Base-by-base conservation (phyloP, 2,329 filamentous ascomycete species). In the Fusarium pilosicola region DNA sequence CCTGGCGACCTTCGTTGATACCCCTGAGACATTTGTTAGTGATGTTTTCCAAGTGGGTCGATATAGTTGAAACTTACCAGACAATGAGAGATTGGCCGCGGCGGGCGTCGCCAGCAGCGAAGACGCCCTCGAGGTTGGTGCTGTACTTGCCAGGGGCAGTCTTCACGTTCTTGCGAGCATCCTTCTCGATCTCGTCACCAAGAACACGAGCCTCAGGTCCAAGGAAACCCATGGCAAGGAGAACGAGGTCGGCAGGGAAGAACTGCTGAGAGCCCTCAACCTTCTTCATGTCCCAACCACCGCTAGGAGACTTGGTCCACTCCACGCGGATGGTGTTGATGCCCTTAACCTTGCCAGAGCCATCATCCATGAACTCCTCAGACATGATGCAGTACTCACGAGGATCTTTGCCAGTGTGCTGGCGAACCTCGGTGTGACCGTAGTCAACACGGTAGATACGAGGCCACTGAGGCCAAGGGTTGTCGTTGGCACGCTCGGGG, bases 231-330 rank as follows among this genome's bases (percentile, higher is more conserved):
- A 98, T 98, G 58, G 96, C 97, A 55, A 98, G 87, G 49, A 98
- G 90, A 49, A 98, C 95, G 45, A 98, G 90, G 80, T 98, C 96
- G 34, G 96, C 96, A 42, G 94, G 94, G 92, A 98, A 98, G 88
- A 97, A 97, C 81, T 98, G 91, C 86, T 97, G 93, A 70, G 93
- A 96, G 42, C 94, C 95, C 76, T 97, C 95, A 38, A 97, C 88
- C 83, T 97, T 96, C 89, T 97, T 97, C 95, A 98, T 98, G 84
- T 98, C 96, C 96, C 96, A 98, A 49, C 95, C 95, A 75, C 95
- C 95, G 70, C 90, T 92, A 34, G 94, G 88, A 61, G 91, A 94
- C 88, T 95, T 96, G 77, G 94, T 96, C 96, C 96, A 98, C 83
- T 98, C 95, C 48, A 98, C 95, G 62, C 96, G 94, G 67, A 96